phyloP scores from a whole-genome alignment of 2,329 filamentous ascomycete species.

The Colletotrichum liaoningense region DNA sequence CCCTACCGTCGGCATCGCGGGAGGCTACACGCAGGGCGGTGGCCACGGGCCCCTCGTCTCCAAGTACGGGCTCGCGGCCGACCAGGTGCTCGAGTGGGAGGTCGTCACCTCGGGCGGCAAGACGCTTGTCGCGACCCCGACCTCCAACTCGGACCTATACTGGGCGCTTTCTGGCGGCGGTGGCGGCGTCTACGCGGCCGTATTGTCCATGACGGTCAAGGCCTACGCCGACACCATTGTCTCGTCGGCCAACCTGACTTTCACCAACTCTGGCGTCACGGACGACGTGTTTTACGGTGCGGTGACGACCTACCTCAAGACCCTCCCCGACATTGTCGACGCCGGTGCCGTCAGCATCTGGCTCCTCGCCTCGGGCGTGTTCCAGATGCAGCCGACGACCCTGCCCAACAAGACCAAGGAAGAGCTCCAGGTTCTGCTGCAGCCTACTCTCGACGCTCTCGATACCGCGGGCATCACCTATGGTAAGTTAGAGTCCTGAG shows the following conservation, averaged over 20 bases:
- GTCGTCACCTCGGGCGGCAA: conserved; percentile 59
- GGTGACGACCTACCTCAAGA: conserved; percentile 22
- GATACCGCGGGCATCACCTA: conserved; percentile 40
- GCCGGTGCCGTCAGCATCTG: conserved; percentile 32
- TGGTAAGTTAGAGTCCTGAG: conserved; percentile 37
- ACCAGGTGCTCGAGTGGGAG: conserved; percentile 62
- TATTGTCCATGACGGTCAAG: conserved; percentile 58
- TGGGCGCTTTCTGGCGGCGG: conserved; percentile 67
- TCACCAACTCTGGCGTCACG: conserved; percentile 42
- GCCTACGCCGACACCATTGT: conserved; percentile 46
- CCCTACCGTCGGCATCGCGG: conserved; percentile 62
- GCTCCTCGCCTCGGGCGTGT: conserved; percentile 10
- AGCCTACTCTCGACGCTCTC: conserved; percentile 50
- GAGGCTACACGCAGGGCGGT: conserved; percentile 67
- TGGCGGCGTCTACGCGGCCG: conserved; percentile 62
- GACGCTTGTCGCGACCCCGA: conserved; percentile 53
- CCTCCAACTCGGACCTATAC: conserved; percentile 61
- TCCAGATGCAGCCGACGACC: conserved; percentile 46
- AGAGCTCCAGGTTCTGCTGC: conserved; percentile 52
- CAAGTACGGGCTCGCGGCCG: conserved; percentile 62
- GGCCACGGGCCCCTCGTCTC: conserved; percentile 61
- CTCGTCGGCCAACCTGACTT: conserved; percentile 56
- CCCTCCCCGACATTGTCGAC: conserved; percentile 22
- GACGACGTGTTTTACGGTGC: conserved; percentile 39
- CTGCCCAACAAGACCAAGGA: conserved; percentile 53